Evolutionary conservation across 441 rosid species (phyloP), one percentile per base, ranked within the genome.

Genomic region (Isatis lusitanica): DNA sequence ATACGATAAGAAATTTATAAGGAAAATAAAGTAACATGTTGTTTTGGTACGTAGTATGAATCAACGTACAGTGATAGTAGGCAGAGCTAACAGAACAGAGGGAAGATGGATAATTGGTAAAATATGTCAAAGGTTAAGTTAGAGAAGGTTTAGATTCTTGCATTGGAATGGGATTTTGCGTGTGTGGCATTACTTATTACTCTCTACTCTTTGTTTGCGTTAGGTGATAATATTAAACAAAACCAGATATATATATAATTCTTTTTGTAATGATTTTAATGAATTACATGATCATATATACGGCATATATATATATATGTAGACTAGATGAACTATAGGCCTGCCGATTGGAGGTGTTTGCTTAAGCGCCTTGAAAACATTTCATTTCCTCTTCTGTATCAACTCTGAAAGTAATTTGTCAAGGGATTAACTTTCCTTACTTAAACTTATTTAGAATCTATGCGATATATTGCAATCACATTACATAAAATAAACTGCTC

Each of bases 51-150:
- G 30, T 66, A 13, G 56, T 67, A 50, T 50, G 56, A 50, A 66
- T 74, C 68, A 67, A 61, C 12, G 30, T 35, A 68, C 73, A 75
- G 74, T 75, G 61, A 75, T 21, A 70, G 59, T 76, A 56, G 75
- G 75, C 66, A 70, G 53, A 75, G 36, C 74, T 75, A 75, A 69
- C 66, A 40, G 2, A 53, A 46, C 16, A 51, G 26, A 17, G 5
- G 9, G 40, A 51, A 44, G 66, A 69, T 0, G 63, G 48, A 63
- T 69, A 61, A 69, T 36, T 75, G 53, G 79, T 68, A 56, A 63
- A 63, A 21, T 28, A 63, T 69, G 79, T 75, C 75, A 75, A 75
- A 61, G 70, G 69, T 68, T 68, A 60, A 74, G 74, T 75, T 75
- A 51, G 78, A 74, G 73, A 26, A 17, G 72, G 62, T 74, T 28